phyloP scores from a whole-genome alignment of 1,139 yeast genomes.

The Yamadazyma dendronema region DNA sequence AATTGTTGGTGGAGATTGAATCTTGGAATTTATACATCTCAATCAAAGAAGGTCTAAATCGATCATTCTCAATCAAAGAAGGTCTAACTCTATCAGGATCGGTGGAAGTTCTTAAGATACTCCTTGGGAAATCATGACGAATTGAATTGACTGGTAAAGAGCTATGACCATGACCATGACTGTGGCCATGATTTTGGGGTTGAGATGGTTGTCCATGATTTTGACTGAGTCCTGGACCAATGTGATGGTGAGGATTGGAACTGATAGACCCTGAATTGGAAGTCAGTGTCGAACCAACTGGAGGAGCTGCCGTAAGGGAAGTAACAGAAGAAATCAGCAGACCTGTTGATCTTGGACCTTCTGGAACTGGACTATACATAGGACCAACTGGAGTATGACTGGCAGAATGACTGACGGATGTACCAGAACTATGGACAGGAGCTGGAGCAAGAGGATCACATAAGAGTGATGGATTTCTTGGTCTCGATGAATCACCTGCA shows the following conservation, averaged over 20 bases:
- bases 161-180: neutral
- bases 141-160: neutral
- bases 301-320: constrained; percentile 1
- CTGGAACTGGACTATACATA: neutral
- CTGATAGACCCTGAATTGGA: constrained; percentile 6
- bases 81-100: constrained; percentile 36
- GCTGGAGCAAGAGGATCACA: constrained; percentile 35
- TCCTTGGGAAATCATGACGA: constrained; percentile 8
- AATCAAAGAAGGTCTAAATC: constrained; percentile 42
- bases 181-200: neutral
- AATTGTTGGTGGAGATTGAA: constrained; percentile 27
- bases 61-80: constrained; percentile 38
- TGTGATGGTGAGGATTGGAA: neutral
- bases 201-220: neutral
- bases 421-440: neutral
- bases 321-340: neutral
- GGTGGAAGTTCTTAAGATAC: constrained; percentile 5
- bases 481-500: constrained; percentile 16
- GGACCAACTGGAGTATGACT: neutral
- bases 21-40: constrained; percentile 31
- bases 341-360: neutral
- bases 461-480: constrained; percentile 35
- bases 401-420: neutral
- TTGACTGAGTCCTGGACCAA: neutral
- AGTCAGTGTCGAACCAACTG: neutral